Percentiles rank a stretch among this genome's conserved stretches.
These are phyloP conservation scores for Pseudonitzschia multiseries DNA, from an alignment of 108 stramenopile genomes.

Conservation along the genomic window DNA sequence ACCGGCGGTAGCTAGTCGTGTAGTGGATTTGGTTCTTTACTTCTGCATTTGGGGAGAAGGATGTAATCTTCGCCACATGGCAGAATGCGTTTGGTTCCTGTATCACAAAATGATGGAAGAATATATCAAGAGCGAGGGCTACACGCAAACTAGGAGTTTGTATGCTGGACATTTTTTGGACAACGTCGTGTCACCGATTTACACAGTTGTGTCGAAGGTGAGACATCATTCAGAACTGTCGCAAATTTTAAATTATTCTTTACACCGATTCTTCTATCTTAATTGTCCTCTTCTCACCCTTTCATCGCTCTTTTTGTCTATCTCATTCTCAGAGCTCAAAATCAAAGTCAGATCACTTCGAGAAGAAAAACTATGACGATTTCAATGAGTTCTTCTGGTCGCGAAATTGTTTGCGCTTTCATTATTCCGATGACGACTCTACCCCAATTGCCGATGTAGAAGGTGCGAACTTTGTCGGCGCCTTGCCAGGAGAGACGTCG, in stretches of 20 bases:
- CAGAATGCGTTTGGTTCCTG: constrained; percentile 96
- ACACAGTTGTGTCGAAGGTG: constrained; percentile 79
- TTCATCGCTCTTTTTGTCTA: neutral
- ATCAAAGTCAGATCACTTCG: constrained; percentile 77
- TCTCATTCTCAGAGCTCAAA: constrained; percentile 65
- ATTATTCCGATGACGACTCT: constrained; percentile 61
- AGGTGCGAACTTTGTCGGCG: constrained; percentile 32
- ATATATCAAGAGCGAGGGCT: constrained; percentile 64
- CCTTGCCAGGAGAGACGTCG: constrained; percentile 59
- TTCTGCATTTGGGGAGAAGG: constrained; percentile 99
- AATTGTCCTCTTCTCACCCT: constrained; percentile 7
- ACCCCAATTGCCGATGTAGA: constrained; percentile 44
- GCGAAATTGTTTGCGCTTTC: constrained; percentile 85
- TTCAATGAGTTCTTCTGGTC: constrained; percentile 99
- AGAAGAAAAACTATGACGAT: constrained; percentile 96
- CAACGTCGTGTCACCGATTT: constrained; percentile 92
- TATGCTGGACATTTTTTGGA: constrained; percentile 96
- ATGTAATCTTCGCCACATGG: constrained; percentile 96
- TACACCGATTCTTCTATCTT: neutral
- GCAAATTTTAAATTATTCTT: neutral
- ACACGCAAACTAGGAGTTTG: constrained; percentile 76
- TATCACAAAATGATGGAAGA: constrained; percentile 98
- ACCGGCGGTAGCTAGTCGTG: constrained; percentile 79
- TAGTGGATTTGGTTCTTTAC: constrained; percentile 91
- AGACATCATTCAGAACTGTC: constrained; percentile 1